phyloP scores from a whole-genome alignment of 2,329 filamentous ascomycete genomes.

The Calonectria pseudoturangicola region DNA sequence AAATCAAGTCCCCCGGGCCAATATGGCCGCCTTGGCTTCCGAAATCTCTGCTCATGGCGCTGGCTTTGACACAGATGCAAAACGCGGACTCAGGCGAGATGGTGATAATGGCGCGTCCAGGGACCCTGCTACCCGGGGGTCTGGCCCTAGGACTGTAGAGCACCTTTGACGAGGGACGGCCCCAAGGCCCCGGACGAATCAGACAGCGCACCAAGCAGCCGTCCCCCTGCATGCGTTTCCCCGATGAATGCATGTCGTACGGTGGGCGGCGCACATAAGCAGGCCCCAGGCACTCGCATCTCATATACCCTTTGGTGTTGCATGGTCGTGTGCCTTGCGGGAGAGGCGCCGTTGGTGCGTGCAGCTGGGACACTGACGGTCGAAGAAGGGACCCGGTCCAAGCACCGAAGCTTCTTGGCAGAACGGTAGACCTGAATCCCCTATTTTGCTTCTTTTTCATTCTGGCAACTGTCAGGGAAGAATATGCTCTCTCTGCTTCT shows the following conservation, averaged over 20 bases:
- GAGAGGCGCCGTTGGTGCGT: conserved; percentile 17
- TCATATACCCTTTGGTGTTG: background rate
- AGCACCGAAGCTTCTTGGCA: background rate
- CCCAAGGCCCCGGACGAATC: conserved; percentile 13
- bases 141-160: background rate
- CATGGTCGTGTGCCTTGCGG: conserved; percentile 21
- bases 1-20: no score
- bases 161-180: conserved; percentile 5
- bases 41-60: background rate
- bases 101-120: conserved; percentile 22
- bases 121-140: background rate
- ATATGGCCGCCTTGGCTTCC: background rate
- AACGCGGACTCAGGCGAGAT: conserved; percentile 13
- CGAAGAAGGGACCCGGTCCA: conserved; percentile 6
- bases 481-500: background rate
- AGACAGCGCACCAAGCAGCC: conserved; percentile 8
- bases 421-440: conserved; percentile 22
- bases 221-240: conserved; percentile 4
- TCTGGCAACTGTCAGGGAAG: background rate
- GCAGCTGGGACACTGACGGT: conserved; percentile 22
- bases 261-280: conserved; percentile 4
- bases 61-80: conserved; percentile 16
- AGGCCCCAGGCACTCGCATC: background rate
- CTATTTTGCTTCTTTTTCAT: background rate
- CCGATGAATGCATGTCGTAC: conserved; percentile 19